These are phyloP conservation scores for Eimeria falciformis DNA, from an alignment of 169 alveolate species.

Conservation along the genomic window DNA sequence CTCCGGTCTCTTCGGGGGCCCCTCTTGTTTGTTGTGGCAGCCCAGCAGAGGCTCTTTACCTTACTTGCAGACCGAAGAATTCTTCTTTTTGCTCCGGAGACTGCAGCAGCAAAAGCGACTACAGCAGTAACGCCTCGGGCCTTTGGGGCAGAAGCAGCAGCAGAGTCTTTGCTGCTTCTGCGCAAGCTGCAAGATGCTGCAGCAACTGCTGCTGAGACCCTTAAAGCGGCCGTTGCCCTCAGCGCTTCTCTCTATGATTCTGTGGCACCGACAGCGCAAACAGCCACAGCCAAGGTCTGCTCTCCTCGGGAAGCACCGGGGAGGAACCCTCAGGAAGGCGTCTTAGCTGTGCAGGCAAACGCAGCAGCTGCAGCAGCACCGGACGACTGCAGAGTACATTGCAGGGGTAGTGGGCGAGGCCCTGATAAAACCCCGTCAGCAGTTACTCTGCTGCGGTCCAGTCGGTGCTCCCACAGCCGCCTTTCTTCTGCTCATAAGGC, in stretches of 20 bases:
- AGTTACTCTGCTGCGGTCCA: too few relatives aligned
- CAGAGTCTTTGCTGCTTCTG: conserved; percentile 46
- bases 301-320: too few relatives aligned
- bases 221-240: background rate
- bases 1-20: background rate
- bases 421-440: too few relatives aligned
- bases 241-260: background rate
- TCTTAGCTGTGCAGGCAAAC: background rate
- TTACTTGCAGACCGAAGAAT: background rate
- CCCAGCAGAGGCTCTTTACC: conserved; percentile 33
- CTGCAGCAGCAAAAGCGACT: conserved; percentile 35
- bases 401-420: too few relatives aligned
- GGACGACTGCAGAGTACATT: too few relatives aligned
- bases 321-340: too few relatives aligned
- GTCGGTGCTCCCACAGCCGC: too few relatives aligned
- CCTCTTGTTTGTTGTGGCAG: conserved; percentile 23
- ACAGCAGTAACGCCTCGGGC: background rate
- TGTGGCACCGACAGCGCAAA: background rate
- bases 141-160: background rate
- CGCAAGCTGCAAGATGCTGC: conserved; percentile 6
- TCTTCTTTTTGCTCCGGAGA: background rate
- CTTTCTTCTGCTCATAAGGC: background rate
- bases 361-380: background rate
- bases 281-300: too few relatives aligned
- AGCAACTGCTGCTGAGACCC: conserved; percentile 40